Base-by-base conservation (phyloP, 352 stramenopile species). In the Blastocystis hominis region DNA sequence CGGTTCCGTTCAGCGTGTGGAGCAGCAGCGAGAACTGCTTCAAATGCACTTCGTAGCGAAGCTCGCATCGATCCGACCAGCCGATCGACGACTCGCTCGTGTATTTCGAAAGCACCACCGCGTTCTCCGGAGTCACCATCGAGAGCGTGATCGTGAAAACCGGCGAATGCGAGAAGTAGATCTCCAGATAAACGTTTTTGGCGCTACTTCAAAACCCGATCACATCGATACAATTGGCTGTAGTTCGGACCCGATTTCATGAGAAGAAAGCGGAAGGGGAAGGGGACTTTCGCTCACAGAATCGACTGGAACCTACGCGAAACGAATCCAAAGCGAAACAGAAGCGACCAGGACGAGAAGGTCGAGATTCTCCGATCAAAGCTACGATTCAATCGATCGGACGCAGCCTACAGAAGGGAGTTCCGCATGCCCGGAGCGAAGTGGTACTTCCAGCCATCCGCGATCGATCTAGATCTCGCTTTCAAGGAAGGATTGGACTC, bases 161-260 rank as follows among this genome's bases (percentile, higher is more conserved):
- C 4, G 66, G 66, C 38, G 4, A 20, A 13, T 54, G 36, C 0
- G 40, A 20, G n/a, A 77, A 59, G 30, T 36, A n/a, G 1, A 77
- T 53, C 9, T 40, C 44, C 9, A 54, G 36, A 55, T 34, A 77
- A 17, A 40, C 20, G 36, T 54, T 40, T 36, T 77, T 54, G 13
- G 55, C 34, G n/a, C 66, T 77, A 77, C 0, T 4, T 40, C 10
- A 61, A 3, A 54, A n/a, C 2, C 17, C n/a, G 17, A n/a, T n/a
- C 3, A 54, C 34, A 77, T 7, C 44, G 38, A 3, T 44, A 84
- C 72, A 66, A 84, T 3, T 66, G 30, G 34, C 44, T 66, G 44
- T 84, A 84, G 36, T 84, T 84, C 24, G 72, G 72, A 38, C 72
- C 72, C 3, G 20, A 54, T 15, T 53, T 20, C 38, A 38, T 55